Conservation (phyloP, 179 eudicot genomes). For the Heliamphora pulchella region DNA sequence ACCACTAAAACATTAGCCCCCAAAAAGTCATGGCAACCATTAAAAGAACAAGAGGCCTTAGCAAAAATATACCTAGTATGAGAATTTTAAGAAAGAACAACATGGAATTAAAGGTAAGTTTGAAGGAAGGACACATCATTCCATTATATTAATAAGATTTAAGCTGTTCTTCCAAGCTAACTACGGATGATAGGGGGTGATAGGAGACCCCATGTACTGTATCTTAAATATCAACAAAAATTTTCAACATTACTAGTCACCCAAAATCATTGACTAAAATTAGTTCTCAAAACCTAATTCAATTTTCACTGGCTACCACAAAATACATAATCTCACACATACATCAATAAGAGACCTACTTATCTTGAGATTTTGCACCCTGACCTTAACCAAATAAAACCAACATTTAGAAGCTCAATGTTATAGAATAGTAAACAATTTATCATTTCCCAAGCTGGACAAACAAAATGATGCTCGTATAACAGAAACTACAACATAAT, state of each 20-base stretch:
- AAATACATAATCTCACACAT: no score
- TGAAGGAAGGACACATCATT: neutral
- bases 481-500: neutral
- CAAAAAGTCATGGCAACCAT: neutral
- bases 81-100: neutral
- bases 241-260: neutral
- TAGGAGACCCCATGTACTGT: neutral
- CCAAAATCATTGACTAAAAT: neutral
- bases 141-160: constrained; percentile 1
- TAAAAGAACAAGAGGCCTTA: neutral
- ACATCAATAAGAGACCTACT: neutral
- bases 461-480: neutral
- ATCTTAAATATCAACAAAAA: neutral
- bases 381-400: neutral
- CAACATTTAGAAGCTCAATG: neutral
- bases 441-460: no score
- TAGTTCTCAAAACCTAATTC: neutral
- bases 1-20: neutral
- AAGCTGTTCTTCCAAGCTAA: neutral
- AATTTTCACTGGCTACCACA: no score
- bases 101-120: neutral
- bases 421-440: neutral
- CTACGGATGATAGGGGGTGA: neutral
- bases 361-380: neutral
- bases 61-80: neutral